Base-by-base conservation (phyloP, 2,329 filamentous ascomycete species). In the Aspergillus ustus region DNA sequence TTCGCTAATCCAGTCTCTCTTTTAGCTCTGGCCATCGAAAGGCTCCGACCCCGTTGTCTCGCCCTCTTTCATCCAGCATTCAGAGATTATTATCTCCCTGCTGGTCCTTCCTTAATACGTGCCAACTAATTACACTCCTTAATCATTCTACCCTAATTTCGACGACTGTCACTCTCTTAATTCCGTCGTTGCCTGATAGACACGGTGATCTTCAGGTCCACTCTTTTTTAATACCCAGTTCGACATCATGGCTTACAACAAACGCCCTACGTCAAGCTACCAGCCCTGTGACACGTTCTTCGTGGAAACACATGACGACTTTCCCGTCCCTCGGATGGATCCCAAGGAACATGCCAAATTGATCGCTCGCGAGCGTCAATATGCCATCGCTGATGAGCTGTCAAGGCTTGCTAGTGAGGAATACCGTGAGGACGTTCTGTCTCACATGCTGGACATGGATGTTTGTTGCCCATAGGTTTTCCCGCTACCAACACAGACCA, bases 401-500 rank as follows among this genome's bases (percentile, higher is more conserved):
- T 97, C 93, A 50, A 88, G 89, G 69, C 82, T 91, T 69, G 92
- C 93, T 53, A 89, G 88, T 63, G 92, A 96, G 59, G 93, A 97
- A 80, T 97, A 98, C 75, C 87, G 96, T 70, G 92, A 97, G 77
- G 94, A 98, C 76, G 90, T 97, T 75, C 88, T 98, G 81, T 86
- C 90, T 74, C 94, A 98, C 81, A 95, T 97, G 91, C 87, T 92
- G 76, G 85, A 91, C 73, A 97, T 99, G 94, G 95, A 99, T 88
- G 82, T 84, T 67, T 73, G 78, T 79, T 48, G 13, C 29, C 31
- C 34, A 22, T 5, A 13, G 15, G 45, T 3, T n/a, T 46, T n/a
- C 34, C n/a, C 15, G 40, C 20, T 25, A 25, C 37, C 31, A 17
- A 44, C 19, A 25, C 2, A 44, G 6, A 31, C 20, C 25, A 43